These are phyloP conservation scores for Metarhizium anisopliae DNA, from an alignment of 2,329 filamentous ascomycete species.

Conservation along the genomic window DNA sequence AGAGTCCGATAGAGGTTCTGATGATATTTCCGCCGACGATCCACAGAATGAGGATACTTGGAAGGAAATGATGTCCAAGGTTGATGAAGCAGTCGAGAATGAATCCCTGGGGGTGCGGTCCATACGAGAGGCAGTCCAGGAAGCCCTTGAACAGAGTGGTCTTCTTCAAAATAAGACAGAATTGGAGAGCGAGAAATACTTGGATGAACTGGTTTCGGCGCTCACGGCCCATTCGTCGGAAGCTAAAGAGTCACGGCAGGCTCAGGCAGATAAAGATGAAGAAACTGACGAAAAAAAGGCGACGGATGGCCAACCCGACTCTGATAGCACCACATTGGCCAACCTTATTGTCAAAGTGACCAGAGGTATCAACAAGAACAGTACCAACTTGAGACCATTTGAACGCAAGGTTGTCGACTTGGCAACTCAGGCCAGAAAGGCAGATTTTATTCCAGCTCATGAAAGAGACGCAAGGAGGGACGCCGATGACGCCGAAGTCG, in stretches of 20 bases:
- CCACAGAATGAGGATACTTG: conserved; percentile 32
- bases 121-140: conserved; percentile 44
- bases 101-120: conserved; percentile 43
- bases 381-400: conserved; percentile 36
- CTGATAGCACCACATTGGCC: conserved; percentile 24
- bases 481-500: not conserved
- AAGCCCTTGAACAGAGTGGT: conserved; percentile 46
- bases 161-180: conserved; percentile 36
- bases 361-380: conserved; percentile 32
- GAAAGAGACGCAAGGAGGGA: not conserved
- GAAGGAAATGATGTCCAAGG: conserved; percentile 45
- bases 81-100: conserved; percentile 48
- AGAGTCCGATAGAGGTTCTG: conserved; percentile 12
- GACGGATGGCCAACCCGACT: not conserved
- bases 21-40: conserved; percentile 12
- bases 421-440: conserved; percentile 26
- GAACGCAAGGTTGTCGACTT: conserved; percentile 42
- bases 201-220: conserved; percentile 41
- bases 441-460: not conserved
- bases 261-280: conserved; percentile 10
- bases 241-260: conserved; percentile 13
- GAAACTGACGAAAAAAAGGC: not conserved
- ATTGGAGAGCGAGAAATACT: conserved; percentile 36
- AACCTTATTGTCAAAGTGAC: conserved; percentile 45
- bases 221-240: conserved; percentile 27